phyloP scores from a whole-genome alignment of 2,329 filamentous ascomycete species.

The Torrubiella hemipterigena region DNA sequence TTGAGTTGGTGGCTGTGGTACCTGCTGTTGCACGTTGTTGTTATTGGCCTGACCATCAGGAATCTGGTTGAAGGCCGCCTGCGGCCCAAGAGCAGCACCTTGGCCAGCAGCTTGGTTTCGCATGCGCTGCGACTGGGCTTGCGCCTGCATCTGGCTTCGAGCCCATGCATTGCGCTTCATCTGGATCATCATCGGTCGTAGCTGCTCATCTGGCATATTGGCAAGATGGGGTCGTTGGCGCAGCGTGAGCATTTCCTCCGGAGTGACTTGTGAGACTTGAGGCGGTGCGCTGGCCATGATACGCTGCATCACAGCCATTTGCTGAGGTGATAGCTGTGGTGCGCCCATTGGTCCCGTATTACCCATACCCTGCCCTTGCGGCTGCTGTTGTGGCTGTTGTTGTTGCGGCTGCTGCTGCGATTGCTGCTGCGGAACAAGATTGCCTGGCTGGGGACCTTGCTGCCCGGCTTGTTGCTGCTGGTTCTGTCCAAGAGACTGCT shows the following conservation, averaged over 20 bases:
- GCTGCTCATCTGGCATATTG: conserved; percentile 19
- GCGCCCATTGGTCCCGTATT: conserved; percentile 4
- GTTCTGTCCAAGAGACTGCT: conserved; percentile 10
- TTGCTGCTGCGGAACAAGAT: conserved; percentile 15
- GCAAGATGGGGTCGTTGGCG: conserved; percentile 14
- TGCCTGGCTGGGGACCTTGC: too few species aligned
- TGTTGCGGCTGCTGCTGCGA: conserved; percentile 12
- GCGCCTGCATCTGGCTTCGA: conserved; percentile 17
- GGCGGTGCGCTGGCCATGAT: conserved; percentile 15
- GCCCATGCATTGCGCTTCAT: conserved; percentile 21
- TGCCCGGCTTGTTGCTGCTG: conserved; percentile 7
- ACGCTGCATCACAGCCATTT: conserved; percentile 12
- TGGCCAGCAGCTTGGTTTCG: conserved; percentile 13
- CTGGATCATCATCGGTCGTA: conserved; percentile 17
- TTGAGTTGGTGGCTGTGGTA: too few species aligned
- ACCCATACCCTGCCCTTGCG: conserved; percentile 4
- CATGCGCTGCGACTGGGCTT: conserved; percentile 13
- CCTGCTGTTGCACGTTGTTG: conserved; percentile 10
- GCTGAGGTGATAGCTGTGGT: conserved; percentile 8
- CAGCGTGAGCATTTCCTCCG: conserved; percentile 20
- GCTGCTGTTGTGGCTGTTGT: conserved; percentile 10
- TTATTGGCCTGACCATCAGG: conserved; percentile 7
- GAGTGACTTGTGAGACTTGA: conserved; percentile 19
- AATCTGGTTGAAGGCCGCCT: conserved; percentile 9
- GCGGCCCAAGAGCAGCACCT: conserved; percentile 2